Percentiles rank a stretch among this genome's conserved stretches.
Conservation (phyloP, 768 basidiomycete species). For the Mycena rebaudengoi region DNA sequence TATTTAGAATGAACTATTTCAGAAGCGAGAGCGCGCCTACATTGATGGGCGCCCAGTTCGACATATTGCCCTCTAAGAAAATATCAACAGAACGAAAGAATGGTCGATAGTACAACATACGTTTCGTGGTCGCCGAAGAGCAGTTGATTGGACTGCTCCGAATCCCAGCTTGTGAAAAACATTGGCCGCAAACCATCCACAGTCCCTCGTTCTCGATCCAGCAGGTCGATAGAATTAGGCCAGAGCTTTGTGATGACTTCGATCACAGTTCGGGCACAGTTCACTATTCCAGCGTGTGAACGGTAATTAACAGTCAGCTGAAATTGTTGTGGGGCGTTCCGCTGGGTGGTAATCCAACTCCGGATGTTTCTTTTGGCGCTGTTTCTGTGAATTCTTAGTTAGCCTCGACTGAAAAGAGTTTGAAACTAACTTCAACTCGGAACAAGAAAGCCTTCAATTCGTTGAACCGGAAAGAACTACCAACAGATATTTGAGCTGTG, state of each 20-base stretch:
- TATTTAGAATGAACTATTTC: not conserved
- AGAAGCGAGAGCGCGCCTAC: conserved; percentile 41
- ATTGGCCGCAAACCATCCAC: conserved; percentile 64
- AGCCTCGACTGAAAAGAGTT: not conserved
- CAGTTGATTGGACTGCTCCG: conserved; percentile 63
- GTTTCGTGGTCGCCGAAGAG: conserved; percentile 59
- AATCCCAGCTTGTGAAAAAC: conserved; percentile 61
- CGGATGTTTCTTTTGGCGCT: conserved; percentile 18
- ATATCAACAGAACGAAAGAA: not conserved
- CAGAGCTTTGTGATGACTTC: conserved; percentile 67
- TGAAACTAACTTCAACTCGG: conserved; percentile 60
- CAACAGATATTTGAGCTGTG: conserved; percentile 79
- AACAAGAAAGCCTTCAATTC: conserved; percentile 75
- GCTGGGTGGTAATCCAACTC: conserved; percentile 21
- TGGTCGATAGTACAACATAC: conserved; percentile 11
- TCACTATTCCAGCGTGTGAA: conserved; percentile 76
- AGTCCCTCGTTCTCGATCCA: conserved; percentile 63
- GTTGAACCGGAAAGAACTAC: conserved; percentile 76
- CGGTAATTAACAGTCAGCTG: conserved; percentile 73
- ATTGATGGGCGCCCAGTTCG: conserved; percentile 73
- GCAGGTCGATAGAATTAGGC: conserved; percentile 68
- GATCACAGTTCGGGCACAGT: conserved; percentile 71
- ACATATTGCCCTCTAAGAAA: conserved; percentile 51
- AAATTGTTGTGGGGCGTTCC: conserved; percentile 49
- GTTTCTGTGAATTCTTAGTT: conserved; percentile 26